Base-by-base conservation (phyloP, 108 stramenopile genomes). In the Aurantiochytrium sp. region DNA sequence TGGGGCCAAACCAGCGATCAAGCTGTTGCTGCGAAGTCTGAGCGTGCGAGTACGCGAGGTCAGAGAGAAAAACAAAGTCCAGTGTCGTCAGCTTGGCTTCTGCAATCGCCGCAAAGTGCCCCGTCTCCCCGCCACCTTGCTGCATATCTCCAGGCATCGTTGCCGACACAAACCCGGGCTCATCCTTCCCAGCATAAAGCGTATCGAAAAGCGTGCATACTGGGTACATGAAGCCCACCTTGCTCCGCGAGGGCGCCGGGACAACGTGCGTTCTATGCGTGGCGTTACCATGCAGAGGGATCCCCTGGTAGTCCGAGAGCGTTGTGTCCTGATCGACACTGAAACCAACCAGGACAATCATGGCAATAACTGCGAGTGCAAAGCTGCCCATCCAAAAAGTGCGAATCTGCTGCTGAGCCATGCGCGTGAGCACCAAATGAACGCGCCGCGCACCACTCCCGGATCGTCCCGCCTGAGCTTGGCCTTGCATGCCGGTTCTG, bases 31-130 rank as follows among this genome's bases (percentile, higher is more conserved):
- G 76, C 76, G 76, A 53, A 6, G 45, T 47, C 51, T 53, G 76
- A 18, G 45, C 49, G 51, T 83, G 49, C 49, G 76, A 83, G 51
- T 83, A 83, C 19, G 76, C 76, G 6, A 83, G 51, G 3, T 83
- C 76, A 47, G 76, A 83, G 45, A 83, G 51, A 83, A 83, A 83
- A 4, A 53, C 51, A 47, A 83, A 83, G 28, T 83, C 76, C 76
- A 83, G 8, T 18, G 76, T 83, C 43, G 49, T 83, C 45, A 83
- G 51, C n/a, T 83, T 47, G 3, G 76, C 51, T 3, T 53, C 51
- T 12, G 44, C 49, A 1, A 53, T 14, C 2, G 64, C 21, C 64
- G 14, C 64, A 69, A 69, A 69, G 64, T 69, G 10, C 25, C 6
- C 42, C 35, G 42, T 35, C 35, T 35, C 35, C 35, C 35, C 35